phyloP scores from a whole-genome alignment of 306 rosid species.

The Biancaea sappan region DNA sequence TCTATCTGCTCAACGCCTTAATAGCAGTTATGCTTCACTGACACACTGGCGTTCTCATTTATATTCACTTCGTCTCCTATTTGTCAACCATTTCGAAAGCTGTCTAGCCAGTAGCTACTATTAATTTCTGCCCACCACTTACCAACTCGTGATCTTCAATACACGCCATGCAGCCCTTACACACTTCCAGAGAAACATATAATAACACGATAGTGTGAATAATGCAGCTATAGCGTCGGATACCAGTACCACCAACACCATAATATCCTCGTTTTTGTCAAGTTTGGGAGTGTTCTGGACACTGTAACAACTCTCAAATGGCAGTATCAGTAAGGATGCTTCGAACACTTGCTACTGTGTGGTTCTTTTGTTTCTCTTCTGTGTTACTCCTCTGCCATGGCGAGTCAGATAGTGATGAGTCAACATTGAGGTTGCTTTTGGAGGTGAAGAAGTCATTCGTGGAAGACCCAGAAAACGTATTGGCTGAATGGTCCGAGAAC shows the following conservation, averaged over 20 bases:
- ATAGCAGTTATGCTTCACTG: constrained; percentile 38
- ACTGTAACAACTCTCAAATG: constrained; percentile 27
- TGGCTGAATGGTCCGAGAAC: constrained; percentile 67
- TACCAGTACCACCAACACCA: no score
- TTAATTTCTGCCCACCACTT: constrained; percentile 2
- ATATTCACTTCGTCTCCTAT: constrained; percentile 21
- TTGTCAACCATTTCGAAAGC: constrained; percentile 34
- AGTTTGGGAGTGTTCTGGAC: constrained; percentile 12
- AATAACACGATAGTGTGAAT: no score
- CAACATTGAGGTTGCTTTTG: constrained; percentile 63
- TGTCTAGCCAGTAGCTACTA: background rate
- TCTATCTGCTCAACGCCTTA: constrained; percentile 30
- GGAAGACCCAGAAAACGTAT: constrained; percentile 61
- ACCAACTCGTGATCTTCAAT: constrained; percentile 35
- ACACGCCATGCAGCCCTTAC: constrained; percentile 45
- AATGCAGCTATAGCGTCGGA: no score
- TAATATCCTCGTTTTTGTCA: constrained; percentile 9
- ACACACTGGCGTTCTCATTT: constrained; percentile 38
- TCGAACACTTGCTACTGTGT: constrained; percentile 25
- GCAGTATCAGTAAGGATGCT: constrained; percentile 11
- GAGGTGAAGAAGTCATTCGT: constrained; percentile 66
- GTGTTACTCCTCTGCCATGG: constrained; percentile 36
- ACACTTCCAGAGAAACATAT: constrained; percentile 38
- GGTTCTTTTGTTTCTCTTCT: constrained; percentile 35
- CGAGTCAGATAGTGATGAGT: constrained; percentile 32